A percentile compares a stretch with the other conserved stretches of the same genome.
Conservation (phyloP, 225 moss, liverwort and hornwort species). For the Marchantia paleacea region DNA sequence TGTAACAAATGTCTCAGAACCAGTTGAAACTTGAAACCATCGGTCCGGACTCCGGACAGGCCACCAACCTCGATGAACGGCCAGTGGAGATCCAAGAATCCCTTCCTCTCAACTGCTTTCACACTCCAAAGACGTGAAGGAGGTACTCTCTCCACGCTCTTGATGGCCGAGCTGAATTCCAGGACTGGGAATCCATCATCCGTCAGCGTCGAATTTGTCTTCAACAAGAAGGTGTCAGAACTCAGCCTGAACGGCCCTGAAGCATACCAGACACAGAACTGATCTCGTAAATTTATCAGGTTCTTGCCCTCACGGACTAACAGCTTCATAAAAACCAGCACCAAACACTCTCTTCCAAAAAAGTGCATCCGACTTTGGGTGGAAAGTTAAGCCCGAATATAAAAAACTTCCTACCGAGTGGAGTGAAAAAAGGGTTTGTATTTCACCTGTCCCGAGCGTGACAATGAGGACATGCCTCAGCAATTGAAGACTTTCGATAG, state of each 20-base stretch:
- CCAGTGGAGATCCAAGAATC: not conserved
- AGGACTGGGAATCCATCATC: not conserved
- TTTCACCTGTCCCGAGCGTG: too few species aligned
- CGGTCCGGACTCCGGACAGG: not conserved
- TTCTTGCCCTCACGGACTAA: too few species aligned
- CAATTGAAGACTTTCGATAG: too few species aligned
- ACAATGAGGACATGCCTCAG: too few species aligned
- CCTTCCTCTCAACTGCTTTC: not conserved
- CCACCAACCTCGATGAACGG: not conserved
- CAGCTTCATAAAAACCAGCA: too few species aligned
- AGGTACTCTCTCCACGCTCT: not conserved
- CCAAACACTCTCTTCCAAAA: too few species aligned
- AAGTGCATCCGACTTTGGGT: too few species aligned
- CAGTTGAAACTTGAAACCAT: not conserved
- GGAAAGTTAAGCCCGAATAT: too few species aligned
- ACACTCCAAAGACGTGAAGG: not conserved
- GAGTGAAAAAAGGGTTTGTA: too few species aligned
- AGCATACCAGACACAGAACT: not conserved
- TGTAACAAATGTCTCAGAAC: not conserved
- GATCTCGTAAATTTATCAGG: too few species aligned
- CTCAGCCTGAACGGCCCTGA: not conserved
- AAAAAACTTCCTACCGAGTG: too few species aligned
- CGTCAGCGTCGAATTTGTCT: not conserved
- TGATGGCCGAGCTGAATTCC: not conserved
- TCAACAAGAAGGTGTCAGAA: not conserved